These are phyloP conservation scores for Apiotrichum brassicae DNA, from an alignment of 1,284 basidiomycete genomes.

Conservation along the genomic window DNA sequence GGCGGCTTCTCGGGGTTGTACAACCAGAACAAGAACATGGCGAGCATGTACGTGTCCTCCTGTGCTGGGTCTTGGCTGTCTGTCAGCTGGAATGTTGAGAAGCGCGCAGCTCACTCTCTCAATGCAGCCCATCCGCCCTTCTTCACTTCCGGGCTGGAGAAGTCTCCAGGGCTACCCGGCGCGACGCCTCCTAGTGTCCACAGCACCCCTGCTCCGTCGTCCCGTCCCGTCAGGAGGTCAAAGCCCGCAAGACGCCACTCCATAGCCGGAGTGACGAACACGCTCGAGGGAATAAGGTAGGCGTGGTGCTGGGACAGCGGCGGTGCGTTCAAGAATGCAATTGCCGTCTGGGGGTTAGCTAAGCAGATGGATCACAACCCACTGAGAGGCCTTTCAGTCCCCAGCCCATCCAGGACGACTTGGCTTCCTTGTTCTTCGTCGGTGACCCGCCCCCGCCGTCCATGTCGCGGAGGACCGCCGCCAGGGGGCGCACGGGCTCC, in stretches of 20 bases:
- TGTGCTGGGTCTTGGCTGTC: constrained; percentile 63
- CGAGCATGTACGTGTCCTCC: constrained; percentile 78
- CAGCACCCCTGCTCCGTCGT: constrained; percentile 40
- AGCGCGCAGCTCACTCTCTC: constrained; percentile 66
- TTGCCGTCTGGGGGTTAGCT: constrained; percentile 59
- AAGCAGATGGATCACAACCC: constrained; percentile 35
- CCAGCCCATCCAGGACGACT: constrained; percentile 91
- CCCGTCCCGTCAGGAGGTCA: constrained; percentile 63
- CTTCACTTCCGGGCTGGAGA: constrained; percentile 79
- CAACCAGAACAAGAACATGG: constrained; percentile 71
- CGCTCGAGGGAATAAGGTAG: constrained; percentile 60
- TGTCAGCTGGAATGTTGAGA: background rate
- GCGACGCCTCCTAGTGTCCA: constrained; percentile 66
- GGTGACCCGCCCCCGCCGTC: constrained; percentile 26
- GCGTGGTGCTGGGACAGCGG: constrained; percentile 84
- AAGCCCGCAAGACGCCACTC: constrained; percentile 97
- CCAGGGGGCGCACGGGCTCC: constrained; percentile 77
- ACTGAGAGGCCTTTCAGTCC: constrained; percentile 85
- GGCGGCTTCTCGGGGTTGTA: constrained; percentile 75
- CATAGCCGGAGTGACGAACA: constrained; percentile 75
- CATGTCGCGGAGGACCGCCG: constrained; percentile 60
- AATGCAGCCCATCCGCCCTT: constrained; percentile 75
- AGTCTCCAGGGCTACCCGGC: constrained; percentile 55
- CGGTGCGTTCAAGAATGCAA: constrained; percentile 84
- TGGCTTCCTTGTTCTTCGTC: constrained; percentile 52